Percentiles rank a stretch among this genome's conserved stretches.
Conservation (phyloP, 495 filamentous ascomycete species). For the Oleoguttula mirabilis region DNA sequence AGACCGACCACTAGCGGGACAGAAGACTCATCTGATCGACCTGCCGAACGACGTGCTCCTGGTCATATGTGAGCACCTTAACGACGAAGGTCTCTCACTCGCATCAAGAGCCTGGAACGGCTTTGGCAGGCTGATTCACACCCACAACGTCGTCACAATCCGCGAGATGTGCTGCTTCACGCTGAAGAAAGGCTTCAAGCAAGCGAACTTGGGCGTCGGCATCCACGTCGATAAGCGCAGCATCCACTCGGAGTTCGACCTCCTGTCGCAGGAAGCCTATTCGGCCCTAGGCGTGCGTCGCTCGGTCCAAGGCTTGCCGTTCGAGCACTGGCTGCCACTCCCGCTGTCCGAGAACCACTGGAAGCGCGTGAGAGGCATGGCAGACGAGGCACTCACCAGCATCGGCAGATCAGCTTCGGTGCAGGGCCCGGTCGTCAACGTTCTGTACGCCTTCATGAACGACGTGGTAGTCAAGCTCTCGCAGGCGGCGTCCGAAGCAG, state of each 20-base stretch:
- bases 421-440: too few species aligned
- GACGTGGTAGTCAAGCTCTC: too few species aligned
- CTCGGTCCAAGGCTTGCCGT: slow-evolving; percentile 33
- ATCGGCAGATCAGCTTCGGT: too few species aligned
- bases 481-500: too few species aligned
- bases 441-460: too few species aligned
- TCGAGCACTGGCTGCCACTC: slow-evolving; percentile 35
- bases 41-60: too few species aligned
- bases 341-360: too few species aligned
- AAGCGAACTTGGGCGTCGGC: slow-evolving; percentile 36
- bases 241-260: slow-evolving; percentile 38
- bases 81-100: slow-evolving; percentile 29
- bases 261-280: slow-evolving; percentile 35
- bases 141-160: slow-evolving; percentile 34
- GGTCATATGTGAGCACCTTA: too few species aligned
- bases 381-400: too few species aligned
- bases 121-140: slow-evolving; percentile 27
- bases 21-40: too few species aligned
- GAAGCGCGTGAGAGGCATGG: too few species aligned
- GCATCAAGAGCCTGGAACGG: slow-evolving; percentile 32
- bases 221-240: slow-evolving; percentile 22
- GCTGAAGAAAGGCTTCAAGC: slow-evolving; percentile 33
- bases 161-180: slow-evolving; percentile 42
- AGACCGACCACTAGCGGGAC: too few species aligned
- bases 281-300: slow-evolving; percentile 22